Evolutionary conservation across 257 asterid species (phyloP).

Genomic region (Linaria vulgaris): DNA sequence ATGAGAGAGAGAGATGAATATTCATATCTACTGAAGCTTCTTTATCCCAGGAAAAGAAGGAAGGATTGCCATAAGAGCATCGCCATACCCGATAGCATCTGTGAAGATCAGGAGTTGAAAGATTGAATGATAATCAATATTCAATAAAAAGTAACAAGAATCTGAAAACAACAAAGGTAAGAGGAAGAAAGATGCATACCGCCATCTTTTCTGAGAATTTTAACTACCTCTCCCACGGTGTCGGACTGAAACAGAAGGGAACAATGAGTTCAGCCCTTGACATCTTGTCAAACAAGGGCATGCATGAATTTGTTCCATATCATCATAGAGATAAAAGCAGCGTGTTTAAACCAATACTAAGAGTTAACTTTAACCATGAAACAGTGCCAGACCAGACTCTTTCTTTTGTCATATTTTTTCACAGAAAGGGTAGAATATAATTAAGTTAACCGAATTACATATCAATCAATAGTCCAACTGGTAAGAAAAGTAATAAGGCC

Average conservation of each 20-base stretch:
- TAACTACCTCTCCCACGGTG: slow-evolving; percentile 75
- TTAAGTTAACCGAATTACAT: neutral
- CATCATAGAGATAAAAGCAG: neutral
- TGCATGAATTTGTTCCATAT: neutral
- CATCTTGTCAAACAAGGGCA: neutral
- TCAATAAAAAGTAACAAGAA: neutral
- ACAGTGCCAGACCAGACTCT: neutral
- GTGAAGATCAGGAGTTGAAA: slow-evolving; percentile 20
- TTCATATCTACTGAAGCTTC: slow-evolving; percentile 44
- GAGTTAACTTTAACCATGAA: neutral
- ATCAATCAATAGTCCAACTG: neutral
- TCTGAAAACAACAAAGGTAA: too few species aligned
- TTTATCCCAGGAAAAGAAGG: slow-evolving; percentile 94
- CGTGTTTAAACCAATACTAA: neutral
- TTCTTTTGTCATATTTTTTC: neutral
- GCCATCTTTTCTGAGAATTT: slow-evolving; percentile 69
- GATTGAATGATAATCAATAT: neutral
- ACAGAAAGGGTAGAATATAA: neutral
- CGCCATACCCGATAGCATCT: slow-evolving; percentile 88
- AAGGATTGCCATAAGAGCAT: slow-evolving; percentile 70
- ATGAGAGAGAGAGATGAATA: too few species aligned
- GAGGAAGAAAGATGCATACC: slow-evolving; percentile 43
- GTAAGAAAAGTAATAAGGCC: slow-evolving; percentile 2
- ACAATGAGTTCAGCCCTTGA: neutral
- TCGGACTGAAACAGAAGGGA: slow-evolving; percentile 46